phyloP scores from a whole-genome alignment of 768 basidiomycete genomes.

The Leccinum broughii region DNA sequence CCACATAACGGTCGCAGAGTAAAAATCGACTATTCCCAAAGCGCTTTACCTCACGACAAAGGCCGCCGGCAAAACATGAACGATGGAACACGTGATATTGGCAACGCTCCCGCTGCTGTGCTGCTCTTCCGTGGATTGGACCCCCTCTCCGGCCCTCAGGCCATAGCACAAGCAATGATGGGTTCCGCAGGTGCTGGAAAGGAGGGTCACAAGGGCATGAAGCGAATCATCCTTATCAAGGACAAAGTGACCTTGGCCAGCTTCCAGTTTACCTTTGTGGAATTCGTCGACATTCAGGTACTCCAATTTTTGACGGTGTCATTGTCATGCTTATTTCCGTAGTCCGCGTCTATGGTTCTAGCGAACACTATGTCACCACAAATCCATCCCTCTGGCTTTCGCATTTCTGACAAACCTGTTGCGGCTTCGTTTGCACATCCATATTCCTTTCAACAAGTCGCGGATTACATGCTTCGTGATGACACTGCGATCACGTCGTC shows the following conservation, averaged over 20 bases:
- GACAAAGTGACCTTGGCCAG: slow-evolving; percentile 86
- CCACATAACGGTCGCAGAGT: slow-evolving; percentile 82
- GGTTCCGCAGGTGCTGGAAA: slow-evolving; percentile 75
- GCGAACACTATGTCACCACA: slow-evolving; percentile 85
- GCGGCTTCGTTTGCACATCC: slow-evolving; percentile 93
- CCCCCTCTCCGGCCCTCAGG: slow-evolving; percentile 82
- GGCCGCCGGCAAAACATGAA: slow-evolving; percentile 70
- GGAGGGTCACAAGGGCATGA: slow-evolving; percentile 85
- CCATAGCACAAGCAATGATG: slow-evolving; percentile 81
- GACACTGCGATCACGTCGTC: slow-evolving; percentile 75
- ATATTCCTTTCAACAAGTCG: slow-evolving; percentile 82
- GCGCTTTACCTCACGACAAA: slow-evolving; percentile 69
- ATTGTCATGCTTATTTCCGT: slow-evolving; percentile 12
- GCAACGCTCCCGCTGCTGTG: slow-evolving; percentile 77
- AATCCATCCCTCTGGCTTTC: slow-evolving; percentile 90
- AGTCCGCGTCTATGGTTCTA: slow-evolving; percentile 84
- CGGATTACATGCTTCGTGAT: slow-evolving; percentile 72
- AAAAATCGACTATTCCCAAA: slow-evolving; percentile 95
- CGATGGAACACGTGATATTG: slow-evolving; percentile 96
- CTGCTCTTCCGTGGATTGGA: slow-evolving; percentile 91
- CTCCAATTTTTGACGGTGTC: slow-evolving; percentile 1
- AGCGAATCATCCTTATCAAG: slow-evolving; percentile 83
- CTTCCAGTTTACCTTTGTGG: slow-evolving; percentile 94
- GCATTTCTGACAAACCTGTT: slow-evolving; percentile 85
- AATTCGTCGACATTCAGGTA: slow-evolving; percentile 85